Base-by-base conservation (phyloP, 2,329 filamentous ascomycete genomes). In the Talaromyces sp. region DNA sequence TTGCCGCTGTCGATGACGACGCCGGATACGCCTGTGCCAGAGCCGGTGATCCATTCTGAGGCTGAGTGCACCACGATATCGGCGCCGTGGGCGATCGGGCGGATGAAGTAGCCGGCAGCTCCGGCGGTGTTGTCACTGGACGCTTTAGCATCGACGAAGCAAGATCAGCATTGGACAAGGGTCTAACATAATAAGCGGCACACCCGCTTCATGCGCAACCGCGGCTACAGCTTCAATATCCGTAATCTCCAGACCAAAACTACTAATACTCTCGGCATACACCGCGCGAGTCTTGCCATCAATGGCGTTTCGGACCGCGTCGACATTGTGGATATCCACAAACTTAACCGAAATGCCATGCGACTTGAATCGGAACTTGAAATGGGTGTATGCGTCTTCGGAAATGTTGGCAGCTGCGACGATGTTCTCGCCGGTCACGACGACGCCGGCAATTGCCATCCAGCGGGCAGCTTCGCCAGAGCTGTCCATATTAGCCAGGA, bases 11-110 rank as follows among this genome's bases (percentile, higher is more conserved):
- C 92, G 65, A 96, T 83, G 53, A 96, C 83, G 52, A 96, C 82
- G 62, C 92, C 92, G 61, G 85, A 91, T 66, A 96, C 89, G 17
- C 91, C 95, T 30, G 92, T 93, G 64, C 92, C 92, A 75, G 96
- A 92, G 56, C 92, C 92, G 62, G 92, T 92, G 64, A 96, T 96
- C 92, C 92, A 96, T 78, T 96, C 96, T 63, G 92, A 96, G 8
- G 91, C 90, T 19, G 88, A 92, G 82, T 96, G 91, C 33, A 96
- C 89, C 42, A 96, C 88, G 63, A 96, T 96, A 73, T 96, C 92
- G 64, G 89, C 92, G 59, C 92, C 92, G 73, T 95, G 89, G 49
- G 92, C 87, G 69, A 96, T 92, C 39, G 92, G 92, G 9, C 88
- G 85, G 66, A 89, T 81, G 72, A 90, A 93, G 82, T 90, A 96